Percentiles rank a stretch among this genome's conserved stretches.
phyloP scores from a whole-genome alignment of 768 basidiomycete species.

The Boletales sp. region DNA sequence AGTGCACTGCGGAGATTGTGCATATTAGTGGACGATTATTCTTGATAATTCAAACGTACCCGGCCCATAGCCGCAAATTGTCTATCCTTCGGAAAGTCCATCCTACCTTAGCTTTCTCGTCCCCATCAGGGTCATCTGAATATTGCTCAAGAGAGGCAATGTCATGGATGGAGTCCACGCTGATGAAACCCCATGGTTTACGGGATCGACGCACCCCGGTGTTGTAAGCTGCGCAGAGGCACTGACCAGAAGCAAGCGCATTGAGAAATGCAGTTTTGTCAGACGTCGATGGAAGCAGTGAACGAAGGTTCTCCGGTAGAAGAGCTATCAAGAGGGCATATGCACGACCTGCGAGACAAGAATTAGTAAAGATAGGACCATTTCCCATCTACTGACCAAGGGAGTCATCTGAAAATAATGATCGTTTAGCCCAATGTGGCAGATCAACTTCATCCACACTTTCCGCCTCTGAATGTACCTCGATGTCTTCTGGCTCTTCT shows the following conservation, averaged over 20 bases:
- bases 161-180: constrained; percentile 73
- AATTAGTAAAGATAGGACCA: background rate
- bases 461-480: constrained; percentile 37
- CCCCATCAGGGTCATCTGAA: constrained; percentile 31
- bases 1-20: constrained; percentile 52
- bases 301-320: constrained; percentile 55
- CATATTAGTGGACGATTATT: background rate
- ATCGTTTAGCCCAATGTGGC: constrained; percentile 73
- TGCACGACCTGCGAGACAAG: constrained; percentile 49
- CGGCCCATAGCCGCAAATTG: constrained; percentile 81
- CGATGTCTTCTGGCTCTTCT: constrained; percentile 59
- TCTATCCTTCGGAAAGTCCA: constrained; percentile 88
- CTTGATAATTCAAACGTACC: constrained; percentile 45
- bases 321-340: constrained; percentile 58
- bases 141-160: constrained; percentile 63
- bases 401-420: constrained; percentile 49
- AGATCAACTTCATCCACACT: constrained; percentile 67
- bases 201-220: constrained; percentile 72
- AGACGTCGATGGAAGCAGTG: constrained; percentile 32
- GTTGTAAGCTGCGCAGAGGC: constrained; percentile 82
- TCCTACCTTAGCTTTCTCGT: constrained; percentile 49
- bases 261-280: constrained; percentile 43
- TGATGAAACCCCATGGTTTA: constrained; percentile 88
- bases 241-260: constrained; percentile 68
- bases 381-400: constrained; percentile 46